phyloP scores from a whole-genome alignment of 169 alveolate species.

The Plasmodium chabaudi region DNA sequence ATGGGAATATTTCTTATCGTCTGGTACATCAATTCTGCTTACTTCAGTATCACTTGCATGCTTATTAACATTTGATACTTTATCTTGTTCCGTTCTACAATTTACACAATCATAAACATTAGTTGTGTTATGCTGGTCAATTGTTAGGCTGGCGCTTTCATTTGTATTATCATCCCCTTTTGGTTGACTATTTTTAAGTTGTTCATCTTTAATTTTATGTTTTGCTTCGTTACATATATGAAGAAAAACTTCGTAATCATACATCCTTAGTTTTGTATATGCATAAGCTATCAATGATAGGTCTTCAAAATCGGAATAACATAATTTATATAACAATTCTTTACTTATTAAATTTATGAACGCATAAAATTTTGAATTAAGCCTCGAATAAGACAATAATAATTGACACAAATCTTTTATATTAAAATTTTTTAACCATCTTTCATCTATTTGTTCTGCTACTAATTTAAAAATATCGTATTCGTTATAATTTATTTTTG shows the following conservation, averaged over 20 bases:
- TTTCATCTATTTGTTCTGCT: slow-evolving; percentile 67
- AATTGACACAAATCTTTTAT: slow-evolving; percentile 66
- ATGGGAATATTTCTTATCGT: slow-evolving; percentile 51
- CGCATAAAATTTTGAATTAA: slow-evolving; percentile 36
- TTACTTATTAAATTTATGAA: slow-evolving; percentile 73
- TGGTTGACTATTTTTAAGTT: background rate
- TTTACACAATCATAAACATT: background rate
- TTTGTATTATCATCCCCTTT: background rate
- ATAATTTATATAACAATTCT: slow-evolving; percentile 73
- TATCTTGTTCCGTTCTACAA: background rate
- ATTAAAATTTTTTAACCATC: slow-evolving; percentile 76
- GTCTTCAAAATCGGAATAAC: slow-evolving; percentile 53
- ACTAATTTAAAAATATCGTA: slow-evolving; percentile 60
- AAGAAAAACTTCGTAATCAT: slow-evolving; percentile 75
- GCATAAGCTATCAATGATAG: slow-evolving; percentile 63
- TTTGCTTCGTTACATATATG: slow-evolving; percentile 72
- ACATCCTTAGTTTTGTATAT: slow-evolving; percentile 70
- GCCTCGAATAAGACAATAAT: slow-evolving; percentile 68
- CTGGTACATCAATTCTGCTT: background rate
- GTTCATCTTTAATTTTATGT: slow-evolving; percentile 27
- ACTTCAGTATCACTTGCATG: background rate
- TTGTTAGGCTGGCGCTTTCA: background rate
- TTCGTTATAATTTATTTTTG: slow-evolving; percentile 75
- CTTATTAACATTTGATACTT: background rate
- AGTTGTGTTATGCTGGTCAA: background rate